Evolutionary conservation across 768 basidiomycete species (phyloP).

Genomic region (Tricholoma matsutake): DNA sequence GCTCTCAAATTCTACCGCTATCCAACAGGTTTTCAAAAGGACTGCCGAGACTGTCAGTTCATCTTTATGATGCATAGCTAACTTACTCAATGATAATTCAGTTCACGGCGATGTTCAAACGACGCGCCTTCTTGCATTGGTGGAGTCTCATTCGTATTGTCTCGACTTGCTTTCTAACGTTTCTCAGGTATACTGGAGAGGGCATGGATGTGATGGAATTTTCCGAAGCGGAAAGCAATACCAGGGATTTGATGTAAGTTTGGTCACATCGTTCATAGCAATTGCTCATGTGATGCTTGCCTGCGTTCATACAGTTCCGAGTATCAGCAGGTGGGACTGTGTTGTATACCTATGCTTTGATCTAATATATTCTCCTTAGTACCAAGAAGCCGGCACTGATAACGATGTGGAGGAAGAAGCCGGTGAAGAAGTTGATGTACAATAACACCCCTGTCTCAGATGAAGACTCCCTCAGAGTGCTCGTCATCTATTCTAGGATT

Average conservation of each 20-base stretch:
- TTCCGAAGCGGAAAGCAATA: constrained; percentile 84
- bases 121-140: constrained; percentile 87
- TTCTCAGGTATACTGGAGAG: constrained; percentile 73
- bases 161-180: neutral
- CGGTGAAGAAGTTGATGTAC: constrained; percentile 25
- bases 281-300: neutral
- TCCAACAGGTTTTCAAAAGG: constrained; percentile 84
- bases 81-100: constrained; percentile 23
- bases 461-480: constrained; percentile 2
- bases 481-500: constrained; percentile 8
- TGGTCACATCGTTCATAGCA: constrained; percentile 1
- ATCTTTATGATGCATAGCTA: neutral
- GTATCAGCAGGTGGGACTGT: constrained; percentile 70
- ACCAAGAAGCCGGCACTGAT: constrained; percentile 55
- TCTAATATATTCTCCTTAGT: constrained; percentile 31
- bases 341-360: neutral
- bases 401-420: constrained; percentile 41
- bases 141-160: constrained; percentile 12
- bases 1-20: constrained; percentile 75
- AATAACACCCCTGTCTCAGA: constrained; percentile 9
- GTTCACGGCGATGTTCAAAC: constrained; percentile 81
- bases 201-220: constrained; percentile 91
- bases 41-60: constrained; percentile 54
- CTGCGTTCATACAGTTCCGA: constrained; percentile 55
- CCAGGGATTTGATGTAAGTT: constrained; percentile 74